Evolutionary conservation across 2,329 filamentous ascomycete species (phyloP), one percentile per base, ranked within the genome.

Genomic region (Ophiostoma sp.): DNA sequence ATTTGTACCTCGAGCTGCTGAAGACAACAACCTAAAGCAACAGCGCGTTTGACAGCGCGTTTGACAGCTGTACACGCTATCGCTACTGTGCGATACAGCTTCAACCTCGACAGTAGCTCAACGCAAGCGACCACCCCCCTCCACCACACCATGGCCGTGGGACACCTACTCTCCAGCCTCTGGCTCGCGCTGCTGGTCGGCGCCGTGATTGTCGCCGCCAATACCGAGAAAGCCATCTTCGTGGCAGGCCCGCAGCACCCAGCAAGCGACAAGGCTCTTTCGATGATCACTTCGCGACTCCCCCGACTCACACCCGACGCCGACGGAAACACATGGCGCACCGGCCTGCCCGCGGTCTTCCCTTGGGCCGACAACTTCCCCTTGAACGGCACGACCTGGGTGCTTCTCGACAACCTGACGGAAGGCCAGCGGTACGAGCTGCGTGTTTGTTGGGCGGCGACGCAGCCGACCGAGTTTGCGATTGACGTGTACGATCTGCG

Each of bases 181-280:
- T 69, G 31, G 52, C 69, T 79, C 48, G 70, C 74, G 33, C 63
- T 77, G 12, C 69, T 78, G 36, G 52, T 75, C 22, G 72, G 75
- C 1, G 28, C 72, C 2, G 75, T 64, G 2, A 19, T 71, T 3
- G 77, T 68, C 8, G 78, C 80, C 77, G 94, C 92, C 80, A 98
- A 99, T 81, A 92, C 92, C 72, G 96, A 98, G 81, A 99, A 99
- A 83, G 86, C 89, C 77, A 93, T 98, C 79, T 98, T 99, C 84
- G 85, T 92, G 48, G 81, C 85, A 72, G 81, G 86, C 28, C 8
- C 33, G 22, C 8, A 9, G n/a, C n/a, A n/a, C n/a, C n/a, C n/a
- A 52, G 19, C 45, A 48, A 15, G 33, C 12, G 33, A 22, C 5
- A 22, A 17, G 19, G 36, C 39, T 42, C n/a, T 48, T 50, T n/a